Evolutionary conservation across 371 early-diverging fungal genomes (phyloP).

Genomic region (Mortierella sp.): DNA sequence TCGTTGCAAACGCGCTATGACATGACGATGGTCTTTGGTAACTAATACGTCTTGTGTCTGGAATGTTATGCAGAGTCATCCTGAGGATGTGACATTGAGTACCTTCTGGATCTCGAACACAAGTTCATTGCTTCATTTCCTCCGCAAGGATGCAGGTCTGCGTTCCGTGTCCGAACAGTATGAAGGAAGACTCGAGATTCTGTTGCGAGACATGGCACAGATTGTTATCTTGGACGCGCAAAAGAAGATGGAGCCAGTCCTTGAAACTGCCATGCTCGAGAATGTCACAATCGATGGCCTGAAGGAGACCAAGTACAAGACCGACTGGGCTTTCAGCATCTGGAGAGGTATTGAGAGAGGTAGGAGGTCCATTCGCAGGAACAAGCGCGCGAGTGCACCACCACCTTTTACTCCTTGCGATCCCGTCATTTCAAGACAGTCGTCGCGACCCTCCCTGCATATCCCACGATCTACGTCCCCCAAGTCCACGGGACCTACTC

Average conservation of each 20-base stretch:
- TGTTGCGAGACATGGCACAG: slow-evolving; percentile 74
- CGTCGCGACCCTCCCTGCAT: slow-evolving; percentile 28
- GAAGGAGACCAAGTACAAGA: slow-evolving; percentile 70
- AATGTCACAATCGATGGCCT: slow-evolving; percentile 76
- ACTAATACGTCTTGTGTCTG: too few relatives aligned
- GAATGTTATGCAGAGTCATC: slow-evolving; percentile 32
- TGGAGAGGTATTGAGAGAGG: slow-evolving; percentile 44
- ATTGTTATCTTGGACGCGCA: slow-evolving; percentile 68
- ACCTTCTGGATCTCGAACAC: slow-evolving; percentile 88
- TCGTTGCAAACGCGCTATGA: neutral
- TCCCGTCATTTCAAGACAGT: too few relatives aligned
- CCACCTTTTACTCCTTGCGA: slow-evolving; percentile 5
- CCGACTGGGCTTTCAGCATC: slow-evolving; percentile 64
- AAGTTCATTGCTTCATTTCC: slow-evolving; percentile 77
- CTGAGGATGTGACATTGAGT: slow-evolving; percentile 60
- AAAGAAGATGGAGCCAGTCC: slow-evolving; percentile 64
- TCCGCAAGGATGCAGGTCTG: slow-evolving; percentile 83
- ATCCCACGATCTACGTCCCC: slow-evolving; percentile 19
- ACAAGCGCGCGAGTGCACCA: slow-evolving; percentile 25
- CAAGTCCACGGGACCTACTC: slow-evolving; percentile 52
- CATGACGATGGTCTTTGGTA: neutral
- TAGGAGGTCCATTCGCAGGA: neutral
- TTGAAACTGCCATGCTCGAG: slow-evolving; percentile 77
- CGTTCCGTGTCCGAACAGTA: slow-evolving; percentile 63
- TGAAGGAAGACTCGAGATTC: slow-evolving; percentile 73